These are phyloP conservation scores for Marasmius sp. DNA, from an alignment of 1,284 basidiomycete genomes.

Conservation along the genomic window DNA sequence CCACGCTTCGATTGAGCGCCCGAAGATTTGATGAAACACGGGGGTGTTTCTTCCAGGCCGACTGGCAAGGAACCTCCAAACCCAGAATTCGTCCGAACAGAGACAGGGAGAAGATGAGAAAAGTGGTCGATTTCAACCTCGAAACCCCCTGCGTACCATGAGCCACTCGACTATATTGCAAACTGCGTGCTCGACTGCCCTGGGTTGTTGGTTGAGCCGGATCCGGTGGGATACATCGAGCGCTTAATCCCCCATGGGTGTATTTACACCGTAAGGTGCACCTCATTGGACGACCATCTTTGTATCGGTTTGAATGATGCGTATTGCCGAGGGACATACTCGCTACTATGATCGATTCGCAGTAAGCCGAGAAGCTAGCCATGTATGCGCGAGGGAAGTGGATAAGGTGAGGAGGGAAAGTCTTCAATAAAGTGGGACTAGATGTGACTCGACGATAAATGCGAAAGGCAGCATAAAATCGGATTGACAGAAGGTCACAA, in stretches of 20 bases:
- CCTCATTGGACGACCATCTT: conserved; percentile 84
- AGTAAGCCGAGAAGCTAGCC: conserved; percentile 64
- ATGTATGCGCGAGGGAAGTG: conserved; percentile 84
- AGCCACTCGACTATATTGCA: conserved; percentile 75
- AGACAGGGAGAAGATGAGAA: too few species aligned
- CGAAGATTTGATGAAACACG: too few species aligned
- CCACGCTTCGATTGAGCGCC: too few species aligned
- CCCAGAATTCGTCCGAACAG: too few species aligned
- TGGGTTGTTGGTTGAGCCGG: conserved; percentile 82
- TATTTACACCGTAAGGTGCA: conserved; percentile 84
- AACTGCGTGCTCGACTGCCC: conserved; percentile 88
- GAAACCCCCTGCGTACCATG: too few species aligned
- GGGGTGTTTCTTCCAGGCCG: too few species aligned
- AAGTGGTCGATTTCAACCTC: too few species aligned
- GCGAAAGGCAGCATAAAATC: too few species aligned
- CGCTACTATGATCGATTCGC: conserved; percentile 75
- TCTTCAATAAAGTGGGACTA: conserved; percentile 46
- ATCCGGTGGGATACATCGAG: conserved; percentile 86
- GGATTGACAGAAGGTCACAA: too few species aligned
- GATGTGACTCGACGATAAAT: too few species aligned
- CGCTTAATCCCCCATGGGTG: conserved; percentile 91
- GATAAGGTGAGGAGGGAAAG: conserved; percentile 65
- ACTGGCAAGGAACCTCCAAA: too few species aligned
- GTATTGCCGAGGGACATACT: conserved; percentile 70
- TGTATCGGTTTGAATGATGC: conserved; percentile 79